These are phyloP conservation scores for Pseudisothecium myosuroides DNA, from an alignment of 225 moss, liverwort and hornwort genomes.

Conservation along the genomic window DNA sequence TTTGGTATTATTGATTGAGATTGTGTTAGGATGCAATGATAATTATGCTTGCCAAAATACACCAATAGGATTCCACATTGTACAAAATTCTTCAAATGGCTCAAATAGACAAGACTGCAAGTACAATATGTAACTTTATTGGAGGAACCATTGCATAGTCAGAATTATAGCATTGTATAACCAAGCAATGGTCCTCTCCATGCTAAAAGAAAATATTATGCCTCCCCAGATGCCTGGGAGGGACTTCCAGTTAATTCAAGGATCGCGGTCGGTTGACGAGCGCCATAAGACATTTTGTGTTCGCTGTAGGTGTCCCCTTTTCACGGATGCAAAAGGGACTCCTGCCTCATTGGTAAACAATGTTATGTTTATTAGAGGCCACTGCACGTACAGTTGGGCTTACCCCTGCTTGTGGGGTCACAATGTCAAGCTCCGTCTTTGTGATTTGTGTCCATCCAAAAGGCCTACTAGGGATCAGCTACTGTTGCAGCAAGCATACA, in stretches of 20 bases:
- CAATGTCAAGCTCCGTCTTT: not conserved
- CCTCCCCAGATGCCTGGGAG: too few relatives aligned
- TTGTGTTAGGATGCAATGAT: not conserved
- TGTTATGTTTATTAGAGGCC: not conserved
- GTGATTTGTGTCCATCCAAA: not conserved
- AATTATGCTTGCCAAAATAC: not conserved
- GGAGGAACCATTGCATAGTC: fast-evolving
- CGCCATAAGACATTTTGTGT: too few relatives aligned
- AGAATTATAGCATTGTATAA: not conserved
- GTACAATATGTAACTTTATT: not conserved
- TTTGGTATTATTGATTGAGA: not conserved
- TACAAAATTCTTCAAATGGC: not conserved
- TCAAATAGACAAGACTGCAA: not conserved
- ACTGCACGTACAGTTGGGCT: not conserved
- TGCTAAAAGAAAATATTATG: too few relatives aligned
- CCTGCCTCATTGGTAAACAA: not conserved
- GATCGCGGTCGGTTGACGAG: too few relatives aligned
- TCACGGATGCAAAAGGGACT: not conserved
- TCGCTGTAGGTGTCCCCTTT: not conserved
- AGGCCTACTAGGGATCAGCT: not conserved
- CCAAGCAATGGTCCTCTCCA: not conserved
- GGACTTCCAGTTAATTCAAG: not conserved
- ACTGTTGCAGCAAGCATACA: not conserved
- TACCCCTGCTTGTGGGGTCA: not conserved
- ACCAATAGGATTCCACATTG: not conserved